phyloP scores from a whole-genome alignment of 345 rosid species.

The Brassica incana region DNA sequence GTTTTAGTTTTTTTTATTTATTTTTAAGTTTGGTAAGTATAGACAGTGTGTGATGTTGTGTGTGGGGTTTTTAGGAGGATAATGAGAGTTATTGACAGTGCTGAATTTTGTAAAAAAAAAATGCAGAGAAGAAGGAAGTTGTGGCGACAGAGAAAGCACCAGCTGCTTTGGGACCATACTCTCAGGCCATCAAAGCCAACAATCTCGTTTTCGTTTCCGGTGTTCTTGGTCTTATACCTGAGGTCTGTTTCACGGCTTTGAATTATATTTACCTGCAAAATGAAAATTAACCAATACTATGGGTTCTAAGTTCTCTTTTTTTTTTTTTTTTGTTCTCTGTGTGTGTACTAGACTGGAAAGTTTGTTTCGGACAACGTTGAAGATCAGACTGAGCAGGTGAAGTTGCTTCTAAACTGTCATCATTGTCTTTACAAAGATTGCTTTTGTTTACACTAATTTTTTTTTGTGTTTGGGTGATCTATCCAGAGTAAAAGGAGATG shows the following conservation, averaged over 20 bases:
- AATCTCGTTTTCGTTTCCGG: constrained; percentile 80
- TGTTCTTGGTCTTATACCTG: constrained; percentile 81
- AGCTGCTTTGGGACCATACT: constrained; percentile 90
- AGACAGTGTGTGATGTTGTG: constrained; percentile 11
- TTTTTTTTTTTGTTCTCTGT: neutral
- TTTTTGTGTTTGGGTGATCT: neutral
- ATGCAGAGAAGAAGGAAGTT: constrained; percentile 66
- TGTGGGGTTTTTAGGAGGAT: neutral
- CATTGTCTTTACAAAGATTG: neutral
- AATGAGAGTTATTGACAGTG: constrained; percentile 6
- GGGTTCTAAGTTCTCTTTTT: too few species aligned
- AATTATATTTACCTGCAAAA: neutral
- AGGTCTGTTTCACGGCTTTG: constrained; percentile 46
- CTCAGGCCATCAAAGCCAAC: constrained; percentile 85
- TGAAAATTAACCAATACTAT: neutral
- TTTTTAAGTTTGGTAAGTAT: neutral
- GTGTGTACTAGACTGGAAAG: constrained; percentile 63
- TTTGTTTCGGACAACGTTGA: constrained; percentile 67
- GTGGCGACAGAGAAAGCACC: constrained; percentile 85
- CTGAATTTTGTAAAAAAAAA: neutral
- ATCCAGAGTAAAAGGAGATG: neutral
- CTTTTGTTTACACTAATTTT: constrained; percentile 3
- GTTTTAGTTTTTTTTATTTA: neutral
- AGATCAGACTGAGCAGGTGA: constrained; percentile 90
- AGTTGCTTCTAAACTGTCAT: neutral